Evolutionary conservation across 176 grass and related monocot genomes (phyloP).

Genomic region (Triticum timopheevii): DNA sequence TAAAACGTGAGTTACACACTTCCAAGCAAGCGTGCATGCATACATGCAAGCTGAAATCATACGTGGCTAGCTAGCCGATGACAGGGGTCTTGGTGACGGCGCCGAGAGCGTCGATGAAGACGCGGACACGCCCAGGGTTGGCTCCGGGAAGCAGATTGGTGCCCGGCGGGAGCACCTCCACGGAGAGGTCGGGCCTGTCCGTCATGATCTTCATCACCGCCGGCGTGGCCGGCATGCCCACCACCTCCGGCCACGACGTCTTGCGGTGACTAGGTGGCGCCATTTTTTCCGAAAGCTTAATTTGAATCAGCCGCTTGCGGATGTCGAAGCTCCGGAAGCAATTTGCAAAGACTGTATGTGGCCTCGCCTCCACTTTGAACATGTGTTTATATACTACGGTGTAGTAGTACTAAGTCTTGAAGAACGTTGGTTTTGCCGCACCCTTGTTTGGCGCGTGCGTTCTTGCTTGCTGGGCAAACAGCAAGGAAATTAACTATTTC

Average conservation of each 20-base stretch:
- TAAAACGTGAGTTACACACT: not conserved
- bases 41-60: not conserved
- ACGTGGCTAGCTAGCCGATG: not conserved
- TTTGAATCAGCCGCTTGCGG: not conserved
- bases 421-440: not conserved
- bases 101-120: slow-evolving; percentile 4
- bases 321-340: not conserved
- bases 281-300: not conserved
- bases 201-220: slow-evolving; percentile 19
- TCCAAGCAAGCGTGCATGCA: not conserved
- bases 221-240: slow-evolving; percentile 5
- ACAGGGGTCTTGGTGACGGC: not conserved
- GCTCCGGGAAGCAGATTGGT: not conserved
- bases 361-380: not conserved
- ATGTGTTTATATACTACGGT: not conserved
- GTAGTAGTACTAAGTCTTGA: not conserved
- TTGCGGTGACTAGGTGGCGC: not conserved
- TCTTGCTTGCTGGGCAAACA: not conserved
- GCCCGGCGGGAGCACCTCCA: slow-evolving; percentile 13
- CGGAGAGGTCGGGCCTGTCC: slow-evolving; percentile 7
- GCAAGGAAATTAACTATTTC: not conserved
- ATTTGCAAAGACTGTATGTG: not conserved
- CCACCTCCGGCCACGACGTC: slow-evolving; percentile 29
- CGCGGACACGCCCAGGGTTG: not conserved
- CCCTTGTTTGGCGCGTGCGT: not conserved